phyloP scores from a whole-genome alignment of 129 eudicot species.

The Smallanthus sonchifolius region DNA sequence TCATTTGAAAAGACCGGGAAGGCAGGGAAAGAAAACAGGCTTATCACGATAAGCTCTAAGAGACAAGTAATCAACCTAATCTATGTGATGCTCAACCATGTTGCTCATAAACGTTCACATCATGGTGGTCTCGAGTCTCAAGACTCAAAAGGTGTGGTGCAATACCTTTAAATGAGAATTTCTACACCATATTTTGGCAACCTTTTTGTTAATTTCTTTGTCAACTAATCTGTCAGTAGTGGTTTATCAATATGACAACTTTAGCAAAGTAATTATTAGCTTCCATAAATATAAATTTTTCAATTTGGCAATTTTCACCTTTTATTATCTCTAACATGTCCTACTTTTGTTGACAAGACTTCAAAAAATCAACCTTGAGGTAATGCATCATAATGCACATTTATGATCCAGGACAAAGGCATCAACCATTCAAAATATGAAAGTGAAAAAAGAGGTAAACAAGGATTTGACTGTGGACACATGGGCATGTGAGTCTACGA shows the following conservation, averaged over 20 bases:
- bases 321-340: not conserved
- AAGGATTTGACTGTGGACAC: not conserved
- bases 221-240: not conserved
- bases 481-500: not conserved
- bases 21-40: not conserved
- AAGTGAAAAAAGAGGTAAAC: not conserved
- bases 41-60: not conserved
- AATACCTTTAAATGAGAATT: not conserved
- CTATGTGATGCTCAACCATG: not conserved
- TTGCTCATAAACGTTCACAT: not conserved
- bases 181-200: not conserved
- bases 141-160: not conserved
- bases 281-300: not conserved
- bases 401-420: not conserved
- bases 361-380: not conserved
- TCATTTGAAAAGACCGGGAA: not conserved
- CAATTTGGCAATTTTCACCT: not conserved
- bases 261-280: not conserved
- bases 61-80: not conserved
- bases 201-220: not conserved
- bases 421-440: slow-evolving; percentile 2
- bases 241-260: not conserved
- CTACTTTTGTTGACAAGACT: not conserved
- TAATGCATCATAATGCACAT: not conserved
- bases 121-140: not conserved